phyloP scores from a whole-genome alignment of 1,284 basidiomycete species.

The Ceratobasidium sp. region DNA sequence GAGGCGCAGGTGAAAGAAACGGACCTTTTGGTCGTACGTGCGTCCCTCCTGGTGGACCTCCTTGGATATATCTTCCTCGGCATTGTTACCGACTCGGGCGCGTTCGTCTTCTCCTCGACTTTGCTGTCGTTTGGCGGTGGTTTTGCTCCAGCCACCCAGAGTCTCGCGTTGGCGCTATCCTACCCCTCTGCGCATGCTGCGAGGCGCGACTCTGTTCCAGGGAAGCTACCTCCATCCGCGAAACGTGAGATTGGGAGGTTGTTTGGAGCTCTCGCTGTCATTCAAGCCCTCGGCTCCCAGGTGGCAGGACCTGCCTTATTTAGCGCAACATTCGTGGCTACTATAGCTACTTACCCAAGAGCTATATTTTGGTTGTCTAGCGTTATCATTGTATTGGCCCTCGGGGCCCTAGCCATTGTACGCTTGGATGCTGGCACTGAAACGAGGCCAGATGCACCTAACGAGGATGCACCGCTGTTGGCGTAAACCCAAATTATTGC shows the following conservation, averaged over 20 bases:
- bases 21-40: constrained; percentile 72
- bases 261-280: constrained; percentile 79
- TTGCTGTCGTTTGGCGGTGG: constrained; percentile 69
- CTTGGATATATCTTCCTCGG: constrained; percentile 68
- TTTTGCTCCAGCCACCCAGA: constrained; percentile 74
- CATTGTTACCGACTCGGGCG: constrained; percentile 59
- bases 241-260: constrained; percentile 63
- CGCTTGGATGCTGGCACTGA: neutral
- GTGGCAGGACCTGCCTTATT: constrained; percentile 71
- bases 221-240: constrained; percentile 16
- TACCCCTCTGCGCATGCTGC: constrained; percentile 49
- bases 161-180: constrained; percentile 75
- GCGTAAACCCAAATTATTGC: neutral
- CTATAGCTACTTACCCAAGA: constrained; percentile 69
- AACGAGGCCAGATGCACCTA: neutral
- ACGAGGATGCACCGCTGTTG: constrained; percentile 28
- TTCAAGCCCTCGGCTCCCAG: constrained; percentile 62
- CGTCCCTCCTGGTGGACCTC: constrained; percentile 71
- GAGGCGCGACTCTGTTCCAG: constrained; percentile 3
- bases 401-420: constrained; percentile 8
- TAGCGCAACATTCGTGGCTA: constrained; percentile 70
- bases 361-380: constrained; percentile 59
- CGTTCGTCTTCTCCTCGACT: constrained; percentile 66
- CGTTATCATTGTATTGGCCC: constrained; percentile 28
- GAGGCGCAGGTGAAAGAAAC: constrained; percentile 23